A percentile compares a stretch with the other conserved stretches of the same genome.
These are phyloP conservation scores for Tagetes patula DNA, from an alignment of 129 eudicot genomes.

Conservation along the genomic window DNA sequence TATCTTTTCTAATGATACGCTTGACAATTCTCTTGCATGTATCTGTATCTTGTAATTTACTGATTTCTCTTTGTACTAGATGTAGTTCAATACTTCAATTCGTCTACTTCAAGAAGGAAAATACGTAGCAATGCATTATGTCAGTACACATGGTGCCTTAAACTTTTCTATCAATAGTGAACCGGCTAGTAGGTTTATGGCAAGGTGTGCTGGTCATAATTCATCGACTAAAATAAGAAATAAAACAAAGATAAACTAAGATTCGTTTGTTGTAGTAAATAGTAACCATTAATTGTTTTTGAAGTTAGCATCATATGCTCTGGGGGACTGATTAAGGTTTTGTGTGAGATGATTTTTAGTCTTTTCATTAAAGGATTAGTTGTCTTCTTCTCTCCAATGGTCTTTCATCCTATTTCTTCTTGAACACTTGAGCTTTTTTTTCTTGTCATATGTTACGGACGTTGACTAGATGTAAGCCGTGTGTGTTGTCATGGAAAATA, in stretches of 20 bases:
- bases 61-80: not conserved
- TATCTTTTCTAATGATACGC: not conserved
- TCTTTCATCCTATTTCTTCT: not conserved
- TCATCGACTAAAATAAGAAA: not conserved
- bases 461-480: not conserved
- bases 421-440: not conserved
- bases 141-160: not conserved
- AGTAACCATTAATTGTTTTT: not conserved
- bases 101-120: not conserved
- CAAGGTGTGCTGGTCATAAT: not conserved
- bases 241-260: not conserved
- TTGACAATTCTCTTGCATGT: not conserved
- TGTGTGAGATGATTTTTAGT: not conserved
- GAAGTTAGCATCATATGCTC: not conserved
- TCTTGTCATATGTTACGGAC: not conserved
- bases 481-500: not conserved
- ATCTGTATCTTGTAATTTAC: slow-evolving; percentile 9
- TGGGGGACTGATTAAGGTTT: not conserved
- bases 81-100: not conserved
- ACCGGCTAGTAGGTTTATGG: not conserved
- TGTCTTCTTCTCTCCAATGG: not conserved
- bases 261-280: not conserved
- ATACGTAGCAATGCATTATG: not conserved
- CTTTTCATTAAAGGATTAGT: not conserved
- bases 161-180: not conserved